A percentile compares a stretch with the other conserved stretches of the same genome.
phyloP scores from a whole-genome alignment of 2,329 filamentous ascomycete species.

The Didymella keratinophila region DNA sequence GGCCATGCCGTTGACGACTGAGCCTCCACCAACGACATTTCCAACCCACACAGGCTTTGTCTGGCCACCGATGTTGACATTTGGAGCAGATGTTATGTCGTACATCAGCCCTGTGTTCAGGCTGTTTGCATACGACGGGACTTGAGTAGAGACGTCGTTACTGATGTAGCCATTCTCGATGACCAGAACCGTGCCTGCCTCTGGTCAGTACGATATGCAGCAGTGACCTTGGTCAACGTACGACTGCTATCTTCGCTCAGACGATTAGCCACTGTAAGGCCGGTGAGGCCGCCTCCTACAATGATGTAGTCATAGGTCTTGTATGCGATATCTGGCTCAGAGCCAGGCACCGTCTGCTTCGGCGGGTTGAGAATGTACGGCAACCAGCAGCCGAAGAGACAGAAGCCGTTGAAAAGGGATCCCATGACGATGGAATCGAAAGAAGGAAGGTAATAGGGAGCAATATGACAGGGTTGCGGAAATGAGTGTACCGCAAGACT shows the following conservation, averaged over 20 bases:
- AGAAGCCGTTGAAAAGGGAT: conserved; percentile 21
- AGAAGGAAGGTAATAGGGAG: conserved; percentile 4
- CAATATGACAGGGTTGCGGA: not conserved
- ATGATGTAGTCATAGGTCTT: conserved; percentile 45
- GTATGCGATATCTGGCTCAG: conserved; percentile 24
- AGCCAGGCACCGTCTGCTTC: conserved; percentile 5
- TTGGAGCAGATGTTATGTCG: conserved; percentile 34
- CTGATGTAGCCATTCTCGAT: conserved; percentile 38
- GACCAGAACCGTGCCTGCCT: conserved; percentile 37
- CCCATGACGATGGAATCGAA: conserved; percentile 19
- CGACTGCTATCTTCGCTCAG: conserved; percentile 38
- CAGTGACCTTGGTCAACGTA: conserved; percentile 9
- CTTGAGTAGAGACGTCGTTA: conserved; percentile 34
- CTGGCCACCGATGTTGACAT: conserved; percentile 25
- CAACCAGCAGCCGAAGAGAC: conserved; percentile 29
- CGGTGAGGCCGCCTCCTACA: conserved; percentile 43
- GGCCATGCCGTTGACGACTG: conserved; percentile 51
- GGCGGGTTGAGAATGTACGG: conserved; percentile 15
- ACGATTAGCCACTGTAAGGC: conserved; percentile 42
- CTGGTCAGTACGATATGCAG: conserved; percentile 3
- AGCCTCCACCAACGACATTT: conserved; percentile 48
- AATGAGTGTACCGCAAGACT: conserved; percentile 13
- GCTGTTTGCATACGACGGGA: conserved; percentile 33
- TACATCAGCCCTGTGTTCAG: conserved; percentile 37
- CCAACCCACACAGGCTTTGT: conserved; percentile 30